phyloP scores from a whole-genome alignment of 2,329 filamentous ascomycete species.

The Waltergamsia citrina region DNA sequence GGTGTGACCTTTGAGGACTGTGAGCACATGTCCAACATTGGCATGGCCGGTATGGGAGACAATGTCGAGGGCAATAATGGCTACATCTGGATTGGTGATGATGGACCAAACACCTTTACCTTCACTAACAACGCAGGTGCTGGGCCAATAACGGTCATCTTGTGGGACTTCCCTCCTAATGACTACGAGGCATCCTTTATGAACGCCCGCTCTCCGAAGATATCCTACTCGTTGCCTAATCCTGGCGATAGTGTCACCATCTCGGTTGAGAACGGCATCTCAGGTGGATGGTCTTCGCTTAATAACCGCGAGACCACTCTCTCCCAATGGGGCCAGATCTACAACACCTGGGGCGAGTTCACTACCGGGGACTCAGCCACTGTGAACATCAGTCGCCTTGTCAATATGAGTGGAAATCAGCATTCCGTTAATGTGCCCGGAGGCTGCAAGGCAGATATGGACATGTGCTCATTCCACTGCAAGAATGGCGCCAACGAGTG shows the following conservation, averaged over 20 bases:
- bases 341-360: slow-evolving; percentile 33
- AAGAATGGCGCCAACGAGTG: slow-evolving; percentile 18
- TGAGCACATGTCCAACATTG: slow-evolving; percentile 15
- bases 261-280: slow-evolving; percentile 23
- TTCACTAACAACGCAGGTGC: slow-evolving; percentile 15
- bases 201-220: slow-evolving; percentile 15
- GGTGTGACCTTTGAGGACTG: slow-evolving; percentile 15
- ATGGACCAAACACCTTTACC: slow-evolving; percentile 16
- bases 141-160: slow-evolving; percentile 12
- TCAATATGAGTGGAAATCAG: slow-evolving; percentile 28
- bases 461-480: slow-evolving; percentile 32
- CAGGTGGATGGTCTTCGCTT: slow-evolving; percentile 28
- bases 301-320: slow-evolving; percentile 16
- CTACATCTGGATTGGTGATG: slow-evolving; percentile 17
- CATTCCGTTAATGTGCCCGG: slow-evolving; percentile 22
- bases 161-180: slow-evolving; percentile 13
- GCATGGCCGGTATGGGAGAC: slow-evolving; percentile 13
- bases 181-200: slow-evolving; percentile 17
- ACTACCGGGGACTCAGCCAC: slow-evolving; percentile 25
- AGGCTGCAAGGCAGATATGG: slow-evolving; percentile 29
- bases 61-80: slow-evolving; percentile 12
- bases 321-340: slow-evolving; percentile 25
- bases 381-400: slow-evolving; percentile 30
- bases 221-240: slow-evolving; percentile 26
- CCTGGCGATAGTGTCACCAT: slow-evolving; percentile 21